Conservation (phyloP, 106 monocot species). For the Dendrobium chrysotoxum region DNA sequence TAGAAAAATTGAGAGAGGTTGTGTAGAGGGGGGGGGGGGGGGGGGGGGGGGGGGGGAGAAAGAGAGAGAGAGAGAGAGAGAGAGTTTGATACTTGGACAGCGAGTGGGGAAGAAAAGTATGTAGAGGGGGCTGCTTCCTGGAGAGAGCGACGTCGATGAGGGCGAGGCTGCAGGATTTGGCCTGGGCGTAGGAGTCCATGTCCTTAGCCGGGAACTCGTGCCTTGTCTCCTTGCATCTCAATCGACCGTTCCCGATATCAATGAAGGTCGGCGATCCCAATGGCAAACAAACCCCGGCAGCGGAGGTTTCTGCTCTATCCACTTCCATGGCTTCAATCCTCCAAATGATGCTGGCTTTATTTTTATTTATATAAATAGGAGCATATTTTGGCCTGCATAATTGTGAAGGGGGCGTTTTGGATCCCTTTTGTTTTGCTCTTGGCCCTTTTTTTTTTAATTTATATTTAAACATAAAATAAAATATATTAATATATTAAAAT, state of each 20-base stretch:
- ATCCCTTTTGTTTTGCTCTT: no score
- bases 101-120: slow-evolving; percentile 54
- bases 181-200: slow-evolving; percentile 43
- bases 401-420: no score
- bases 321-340: not conserved
- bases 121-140: slow-evolving; percentile 64
- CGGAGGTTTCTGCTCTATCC: slow-evolving; percentile 2
- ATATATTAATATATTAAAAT: no score
- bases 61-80: no score
- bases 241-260: slow-evolving; percentile 54
- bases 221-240: slow-evolving; percentile 78
- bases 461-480: no score
- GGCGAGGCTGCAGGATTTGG: slow-evolving; percentile 63
- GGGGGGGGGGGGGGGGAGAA: slow-evolving; percentile 13
- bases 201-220: slow-evolving; percentile 74
- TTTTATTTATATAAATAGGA: no score
- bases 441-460: no score
- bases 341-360: not conserved
- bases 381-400: no score
- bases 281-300: slow-evolving; percentile 46
- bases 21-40: no score
- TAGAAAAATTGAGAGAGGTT: not conserved
- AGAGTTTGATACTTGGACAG: slow-evolving; percentile 2
- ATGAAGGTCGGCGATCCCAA: slow-evolving; percentile 63
- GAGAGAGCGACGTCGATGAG: slow-evolving; percentile 60